A percentile compares a stretch with the other conserved stretches of the same genome.
Conservation (phyloP, 768 basidiomycete species). For the Tylopilus intermedius region DNA sequence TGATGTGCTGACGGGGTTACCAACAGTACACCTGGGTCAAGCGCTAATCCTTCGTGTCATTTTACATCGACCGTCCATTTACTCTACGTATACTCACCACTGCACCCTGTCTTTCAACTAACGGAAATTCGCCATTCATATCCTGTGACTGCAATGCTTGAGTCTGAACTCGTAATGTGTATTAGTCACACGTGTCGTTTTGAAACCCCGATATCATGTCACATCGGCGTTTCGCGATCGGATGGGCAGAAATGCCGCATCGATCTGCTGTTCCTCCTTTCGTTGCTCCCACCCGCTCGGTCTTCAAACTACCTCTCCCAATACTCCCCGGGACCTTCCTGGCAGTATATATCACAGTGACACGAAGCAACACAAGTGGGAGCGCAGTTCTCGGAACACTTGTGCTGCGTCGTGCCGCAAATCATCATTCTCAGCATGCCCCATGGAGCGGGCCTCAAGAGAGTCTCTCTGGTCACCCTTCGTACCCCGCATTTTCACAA, state of each 20-base stretch:
- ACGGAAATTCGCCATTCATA: no score
- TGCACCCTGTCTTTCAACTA: not conserved
- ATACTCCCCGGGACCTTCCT: not conserved
- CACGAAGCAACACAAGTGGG: slow-evolving; percentile 32
- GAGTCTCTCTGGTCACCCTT: not conserved
- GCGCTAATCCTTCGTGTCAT: slow-evolving; percentile 45
- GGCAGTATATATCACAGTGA: not conserved
- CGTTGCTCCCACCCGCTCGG: no score
- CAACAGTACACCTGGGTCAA: slow-evolving; percentile 84
- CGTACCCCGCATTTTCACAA: not conserved
- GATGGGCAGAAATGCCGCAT: not conserved
- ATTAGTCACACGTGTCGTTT: not conserved
- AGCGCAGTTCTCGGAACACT: slow-evolving; percentile 47
- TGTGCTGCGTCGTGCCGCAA: slow-evolving; percentile 22
- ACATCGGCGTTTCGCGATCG: not conserved
- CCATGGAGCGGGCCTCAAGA: not conserved
- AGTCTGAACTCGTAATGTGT: no score
- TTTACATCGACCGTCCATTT: not conserved
- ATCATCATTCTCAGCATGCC: not conserved
- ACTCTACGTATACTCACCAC: not conserved
- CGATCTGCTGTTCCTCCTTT: not conserved
- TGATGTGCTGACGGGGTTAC: slow-evolving; percentile 4
- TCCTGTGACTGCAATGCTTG: not conserved
- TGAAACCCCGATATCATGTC: not conserved
- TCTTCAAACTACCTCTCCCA: not conserved